Conservation (phyloP, 1,284 basidiomycete species). For the Grifola frondosa region DNA sequence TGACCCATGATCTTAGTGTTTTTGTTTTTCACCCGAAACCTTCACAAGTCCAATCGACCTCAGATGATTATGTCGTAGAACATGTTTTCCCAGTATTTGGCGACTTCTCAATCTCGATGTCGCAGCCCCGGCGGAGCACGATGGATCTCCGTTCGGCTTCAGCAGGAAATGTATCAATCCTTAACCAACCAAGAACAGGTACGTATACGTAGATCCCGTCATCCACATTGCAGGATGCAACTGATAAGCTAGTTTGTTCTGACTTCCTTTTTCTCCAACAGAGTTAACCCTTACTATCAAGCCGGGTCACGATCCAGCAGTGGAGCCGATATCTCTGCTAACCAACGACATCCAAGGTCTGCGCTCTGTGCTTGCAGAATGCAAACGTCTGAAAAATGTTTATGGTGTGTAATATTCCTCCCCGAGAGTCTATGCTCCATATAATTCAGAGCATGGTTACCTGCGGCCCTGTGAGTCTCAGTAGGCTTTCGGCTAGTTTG, state of each 20-base stretch:
- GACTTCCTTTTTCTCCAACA: conserved; percentile 4
- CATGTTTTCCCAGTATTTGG: conserved; percentile 50
- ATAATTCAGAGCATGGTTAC: no score
- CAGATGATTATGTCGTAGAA: conserved; percentile 33
- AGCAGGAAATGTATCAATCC: conserved; percentile 5
- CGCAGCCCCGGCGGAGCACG: conserved; percentile 40
- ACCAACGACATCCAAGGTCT: conserved; percentile 48
- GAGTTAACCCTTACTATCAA: conserved; percentile 48
- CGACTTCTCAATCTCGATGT: conserved; percentile 52
- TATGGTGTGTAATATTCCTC: conserved; percentile 28
- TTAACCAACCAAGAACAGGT: conserved; percentile 29
- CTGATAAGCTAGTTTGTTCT: neutral
- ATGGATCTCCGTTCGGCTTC: conserved; percentile 22
- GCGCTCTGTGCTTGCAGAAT: conserved; percentile 45
- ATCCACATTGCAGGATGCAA: conserved; percentile 3
- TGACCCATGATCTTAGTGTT: no score
- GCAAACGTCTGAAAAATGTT: conserved; percentile 47
- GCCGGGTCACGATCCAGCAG: conserved; percentile 35
- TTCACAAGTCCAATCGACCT: conserved; percentile 1
- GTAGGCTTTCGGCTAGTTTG: no score
- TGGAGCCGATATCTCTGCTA: conserved; percentile 39
- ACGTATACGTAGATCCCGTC: neutral
- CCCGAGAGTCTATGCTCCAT: no score
- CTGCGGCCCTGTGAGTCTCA: no score
- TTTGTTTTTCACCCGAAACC: conserved; percentile 42